Evolutionary conservation across 352 stramenopile species (phyloP).

Genomic region (Lagenidium giganteum): DNA sequence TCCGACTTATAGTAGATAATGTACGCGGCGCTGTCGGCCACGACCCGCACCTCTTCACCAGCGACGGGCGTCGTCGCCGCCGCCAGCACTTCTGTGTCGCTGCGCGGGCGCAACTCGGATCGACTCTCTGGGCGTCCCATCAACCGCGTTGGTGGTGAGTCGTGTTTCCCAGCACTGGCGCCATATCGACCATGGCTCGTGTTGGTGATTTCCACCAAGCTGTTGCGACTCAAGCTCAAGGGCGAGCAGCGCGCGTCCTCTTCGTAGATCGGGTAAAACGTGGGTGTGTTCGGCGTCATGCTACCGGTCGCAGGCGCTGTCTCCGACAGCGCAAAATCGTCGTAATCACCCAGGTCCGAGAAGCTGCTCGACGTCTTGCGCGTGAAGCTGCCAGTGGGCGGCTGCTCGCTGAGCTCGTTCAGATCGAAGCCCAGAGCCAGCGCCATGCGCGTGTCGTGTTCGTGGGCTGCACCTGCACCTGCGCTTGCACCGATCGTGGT

Average conservation of each 20-base stretch:
- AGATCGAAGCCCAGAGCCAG: constrained; percentile 66
- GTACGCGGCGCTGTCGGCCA: constrained; percentile 74
- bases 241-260: constrained; percentile 53
- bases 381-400: constrained; percentile 32
- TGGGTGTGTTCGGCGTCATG: constrained; percentile 28
- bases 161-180: constrained; percentile 32
- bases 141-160: no score
- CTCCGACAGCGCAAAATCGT: constrained; percentile 75
- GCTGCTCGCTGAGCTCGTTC: constrained; percentile 27
- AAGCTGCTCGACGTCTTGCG: constrained; percentile 86
- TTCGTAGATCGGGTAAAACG: constrained; percentile 79
- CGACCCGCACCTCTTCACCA: constrained; percentile 66
- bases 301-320: constrained; percentile 29
- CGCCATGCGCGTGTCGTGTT: constrained; percentile 28
- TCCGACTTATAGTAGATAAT: constrained; percentile 88
- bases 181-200: constrained; percentile 11
- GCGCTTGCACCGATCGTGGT: no score
- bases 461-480: constrained; percentile 9
- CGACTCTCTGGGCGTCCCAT: no score
- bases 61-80: no score
- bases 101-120: no score
- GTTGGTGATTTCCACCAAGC: constrained; percentile 7
- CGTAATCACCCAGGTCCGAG: constrained; percentile 82
- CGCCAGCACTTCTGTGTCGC: no score
- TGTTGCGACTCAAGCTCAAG: constrained; percentile 40